These are phyloP conservation scores for Lactarius hatsudake DNA, from an alignment of 768 basidiomycete genomes.

Conservation along the genomic window DNA sequence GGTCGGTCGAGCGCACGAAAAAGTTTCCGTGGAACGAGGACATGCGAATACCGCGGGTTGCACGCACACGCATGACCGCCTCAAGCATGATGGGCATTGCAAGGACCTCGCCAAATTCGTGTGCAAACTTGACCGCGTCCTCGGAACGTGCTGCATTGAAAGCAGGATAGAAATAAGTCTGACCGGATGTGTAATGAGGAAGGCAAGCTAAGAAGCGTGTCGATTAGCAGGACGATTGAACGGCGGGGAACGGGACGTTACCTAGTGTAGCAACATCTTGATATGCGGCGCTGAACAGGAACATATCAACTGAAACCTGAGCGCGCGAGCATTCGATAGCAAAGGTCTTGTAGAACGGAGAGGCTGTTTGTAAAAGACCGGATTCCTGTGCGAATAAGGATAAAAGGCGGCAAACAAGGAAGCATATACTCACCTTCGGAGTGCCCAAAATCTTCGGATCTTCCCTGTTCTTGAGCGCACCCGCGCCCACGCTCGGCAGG, in stretches of 20 bases:
- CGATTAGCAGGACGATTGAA: not conserved
- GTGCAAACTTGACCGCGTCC: slow-evolving; percentile 97
- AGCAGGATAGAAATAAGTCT: slow-evolving; percentile 97
- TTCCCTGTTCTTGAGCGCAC: slow-evolving; percentile 92
- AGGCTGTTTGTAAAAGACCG: slow-evolving; percentile 86
- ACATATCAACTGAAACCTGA: slow-evolving; percentile 99
- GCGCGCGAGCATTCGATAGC: slow-evolving; percentile 97
- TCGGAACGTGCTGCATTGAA: slow-evolving; percentile 94
- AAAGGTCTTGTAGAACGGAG: slow-evolving; percentile 96
- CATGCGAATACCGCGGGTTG: slow-evolving; percentile 61
- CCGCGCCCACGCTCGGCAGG: slow-evolving; percentile 84
- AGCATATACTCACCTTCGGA: slow-evolving; percentile 57
- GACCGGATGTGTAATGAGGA: slow-evolving; percentile 96
- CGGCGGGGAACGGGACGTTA: slow-evolving; percentile 35
- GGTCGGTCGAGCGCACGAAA: slow-evolving; percentile 56
- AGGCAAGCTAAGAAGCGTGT: slow-evolving; percentile 60
- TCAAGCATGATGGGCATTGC: slow-evolving; percentile 95
- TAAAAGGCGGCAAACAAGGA: not conserved
- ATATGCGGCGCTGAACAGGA: slow-evolving; percentile 90
- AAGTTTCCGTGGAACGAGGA: slow-evolving; percentile 62
- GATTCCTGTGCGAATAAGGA: slow-evolving; percentile 63
- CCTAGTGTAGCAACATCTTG: slow-evolving; percentile 94
- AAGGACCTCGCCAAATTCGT: slow-evolving; percentile 91
- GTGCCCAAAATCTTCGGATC: slow-evolving; percentile 96
- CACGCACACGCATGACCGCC: slow-evolving; percentile 96